phyloP scores from a whole-genome alignment of 2,329 filamentous ascomycete genomes.

The Cladosporium colombiae region DNA sequence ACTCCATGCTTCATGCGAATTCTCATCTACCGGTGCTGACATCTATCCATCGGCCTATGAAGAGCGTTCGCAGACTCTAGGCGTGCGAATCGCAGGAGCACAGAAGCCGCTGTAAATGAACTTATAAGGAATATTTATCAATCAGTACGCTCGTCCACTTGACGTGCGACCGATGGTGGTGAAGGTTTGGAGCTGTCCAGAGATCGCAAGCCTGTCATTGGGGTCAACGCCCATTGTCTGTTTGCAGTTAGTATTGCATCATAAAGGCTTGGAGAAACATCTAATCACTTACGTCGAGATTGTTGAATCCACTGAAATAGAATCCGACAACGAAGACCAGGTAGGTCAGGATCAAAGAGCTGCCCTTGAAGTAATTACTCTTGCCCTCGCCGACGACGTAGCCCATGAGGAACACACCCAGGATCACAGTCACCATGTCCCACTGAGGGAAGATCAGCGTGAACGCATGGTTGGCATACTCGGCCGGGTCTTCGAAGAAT shows the following conservation, averaged over 20 bases:
- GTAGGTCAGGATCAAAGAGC: slow-evolving; percentile 89
- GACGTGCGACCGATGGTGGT: slow-evolving; percentile 44
- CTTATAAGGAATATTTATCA: neutral
- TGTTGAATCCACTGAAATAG: slow-evolving; percentile 73
- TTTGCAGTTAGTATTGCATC: slow-evolving; percentile 14
- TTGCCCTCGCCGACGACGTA: slow-evolving; percentile 99
- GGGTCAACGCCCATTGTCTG: slow-evolving; percentile 30
- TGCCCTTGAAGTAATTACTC: slow-evolving; percentile 99
- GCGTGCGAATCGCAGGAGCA: neutral
- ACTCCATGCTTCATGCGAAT: neutral
- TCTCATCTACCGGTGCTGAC: neutral
- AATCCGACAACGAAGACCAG: slow-evolving; percentile 89
- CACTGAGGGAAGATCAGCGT: slow-evolving; percentile 94
- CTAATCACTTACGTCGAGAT: slow-evolving; percentile 47
- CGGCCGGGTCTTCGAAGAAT: slow-evolving; percentile 52
- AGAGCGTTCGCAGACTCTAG: neutral
- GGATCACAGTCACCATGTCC: slow-evolving; percentile 96
- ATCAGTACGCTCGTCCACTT: slow-evolving; percentile 41
- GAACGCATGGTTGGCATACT: slow-evolving; percentile 67
- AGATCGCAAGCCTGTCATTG: slow-evolving; percentile 29
- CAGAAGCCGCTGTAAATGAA: neutral
- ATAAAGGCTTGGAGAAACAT: neutral
- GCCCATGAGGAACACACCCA: slow-evolving; percentile 93
- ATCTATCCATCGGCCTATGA: neutral
- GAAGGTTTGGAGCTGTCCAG: slow-evolving; percentile 33